Percentiles rank a stretch among this genome's conserved stretches.
Evolutionary conservation across 2,329 filamentous ascomycete genomes (phyloP).

Genomic region (Setomelanomma holmii): DNA sequence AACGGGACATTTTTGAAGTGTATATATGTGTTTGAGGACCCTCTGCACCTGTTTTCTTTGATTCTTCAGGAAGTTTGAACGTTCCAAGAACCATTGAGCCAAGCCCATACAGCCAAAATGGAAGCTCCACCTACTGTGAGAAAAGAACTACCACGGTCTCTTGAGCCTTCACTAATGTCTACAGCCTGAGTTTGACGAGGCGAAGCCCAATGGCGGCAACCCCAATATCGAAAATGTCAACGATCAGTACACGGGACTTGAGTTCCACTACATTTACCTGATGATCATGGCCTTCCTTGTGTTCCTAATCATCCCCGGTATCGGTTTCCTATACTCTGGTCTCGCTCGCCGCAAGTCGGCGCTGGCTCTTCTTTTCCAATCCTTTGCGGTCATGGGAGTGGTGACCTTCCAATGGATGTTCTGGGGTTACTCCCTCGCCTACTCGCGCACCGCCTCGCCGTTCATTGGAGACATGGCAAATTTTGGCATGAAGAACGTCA

Average conservation of each 20-base stretch:
- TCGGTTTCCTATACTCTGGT: constrained; percentile 70
- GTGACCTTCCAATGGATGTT: constrained; percentile 69
- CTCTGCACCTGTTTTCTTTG: constrained; percentile 17
- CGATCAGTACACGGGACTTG: constrained; percentile 63
- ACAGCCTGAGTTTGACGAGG: constrained; percentile 50
- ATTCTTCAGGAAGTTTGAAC: background rate
- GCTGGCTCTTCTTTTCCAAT: constrained; percentile 68
- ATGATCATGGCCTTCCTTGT: constrained; percentile 67
- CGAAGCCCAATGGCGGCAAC: constrained; percentile 62
- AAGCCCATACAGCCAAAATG: constrained; percentile 12
- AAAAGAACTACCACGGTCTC: background rate
- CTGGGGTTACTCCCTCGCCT: constrained; percentile 70
- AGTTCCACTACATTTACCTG: constrained; percentile 68
- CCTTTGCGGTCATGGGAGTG: constrained; percentile 64
- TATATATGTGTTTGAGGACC: constrained; percentile 26
- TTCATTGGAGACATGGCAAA: constrained; percentile 70
- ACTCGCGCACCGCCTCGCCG: constrained; percentile 64
- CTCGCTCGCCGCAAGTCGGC: constrained; percentile 69
- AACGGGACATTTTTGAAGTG: constrained; percentile 2
- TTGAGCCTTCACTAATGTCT: background rate
- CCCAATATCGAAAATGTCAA: constrained; percentile 63
- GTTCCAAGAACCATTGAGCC: background rate
- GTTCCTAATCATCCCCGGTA: constrained; percentile 71
- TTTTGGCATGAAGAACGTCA: constrained; percentile 67
- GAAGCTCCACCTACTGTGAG: constrained; percentile 26